A percentile compares a stretch with the other conserved stretches of the same genome.
Conservation (phyloP, 2,329 filamentous ascomycete species). For the Sporothrix sp. region DNA sequence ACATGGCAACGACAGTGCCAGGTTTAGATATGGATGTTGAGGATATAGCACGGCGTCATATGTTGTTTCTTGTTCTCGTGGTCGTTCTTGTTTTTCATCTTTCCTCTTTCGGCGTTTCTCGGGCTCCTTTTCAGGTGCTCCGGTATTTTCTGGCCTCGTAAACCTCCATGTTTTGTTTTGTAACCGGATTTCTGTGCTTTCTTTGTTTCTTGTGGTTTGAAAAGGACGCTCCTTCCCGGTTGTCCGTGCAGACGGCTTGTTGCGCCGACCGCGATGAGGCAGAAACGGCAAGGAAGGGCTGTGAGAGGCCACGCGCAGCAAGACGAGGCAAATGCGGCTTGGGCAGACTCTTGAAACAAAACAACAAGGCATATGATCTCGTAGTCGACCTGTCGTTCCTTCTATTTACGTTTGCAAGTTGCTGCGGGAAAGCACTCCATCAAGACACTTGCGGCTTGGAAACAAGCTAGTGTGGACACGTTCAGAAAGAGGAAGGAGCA, state of each 20-base stretch:
- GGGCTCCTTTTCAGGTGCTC: background rate
- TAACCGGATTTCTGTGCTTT: background rate
- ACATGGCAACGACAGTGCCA: too few relatives aligned
- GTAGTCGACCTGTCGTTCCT: too few relatives aligned
- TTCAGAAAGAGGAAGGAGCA: background rate
- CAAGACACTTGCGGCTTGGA: background rate
- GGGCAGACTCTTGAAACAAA: too few relatives aligned
- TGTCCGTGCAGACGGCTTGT: background rate
- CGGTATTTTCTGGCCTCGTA: too few relatives aligned
- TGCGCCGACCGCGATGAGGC: background rate
- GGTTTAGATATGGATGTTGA: too few relatives aligned
- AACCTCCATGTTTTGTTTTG: too few relatives aligned
- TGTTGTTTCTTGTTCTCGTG: background rate
- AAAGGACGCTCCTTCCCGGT: too few relatives aligned
- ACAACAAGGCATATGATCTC: too few relatives aligned
- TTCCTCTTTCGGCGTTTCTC: background rate
- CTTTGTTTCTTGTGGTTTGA: too few relatives aligned
- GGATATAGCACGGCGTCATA: too few relatives aligned
- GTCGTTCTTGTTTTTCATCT: background rate
- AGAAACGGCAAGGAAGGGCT: background rate
- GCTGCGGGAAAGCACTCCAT: background rate
- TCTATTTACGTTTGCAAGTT: too few relatives aligned
- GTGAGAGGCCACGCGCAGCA: background rate
- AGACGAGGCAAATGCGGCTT: background rate
- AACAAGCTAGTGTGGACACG: slow-evolving; percentile 1